Base-by-base conservation (phyloP, 768 basidiomycete genomes). In the Tylopilus plumbeoviolaceoides region DNA sequence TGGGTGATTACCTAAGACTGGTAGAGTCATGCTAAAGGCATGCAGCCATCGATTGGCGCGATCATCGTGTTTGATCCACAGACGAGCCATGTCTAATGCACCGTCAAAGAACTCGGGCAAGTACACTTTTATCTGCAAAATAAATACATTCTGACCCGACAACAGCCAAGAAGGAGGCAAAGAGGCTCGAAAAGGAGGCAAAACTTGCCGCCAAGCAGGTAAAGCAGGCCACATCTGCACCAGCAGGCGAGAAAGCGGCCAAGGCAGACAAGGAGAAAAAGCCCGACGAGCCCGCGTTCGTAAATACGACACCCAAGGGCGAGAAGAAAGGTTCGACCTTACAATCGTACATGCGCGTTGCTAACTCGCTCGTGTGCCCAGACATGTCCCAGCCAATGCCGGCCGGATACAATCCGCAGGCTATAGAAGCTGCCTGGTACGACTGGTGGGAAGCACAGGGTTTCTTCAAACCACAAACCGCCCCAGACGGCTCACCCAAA, bases 361-460 rank as follows among this genome's bases (percentile, higher is more conserved):
- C 49, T 48, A 44, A 63, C 31, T 0, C 27, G 15, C 23, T 21
- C 48, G 27, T 7, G 12, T 31, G 21, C 38, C 27, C 55, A 95
- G 95, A 98, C 72, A 75, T 97, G 51, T 80, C 89, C 2, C 77
- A 84, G 54, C 85, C 91, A 4, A 95, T 99, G 89, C 81, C 89
- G 1, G 77, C 80, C n/a, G 91, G 89, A 4, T 99, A 98, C 73
- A 94, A 98, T 68, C 95, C 97, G 8, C 86, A 90, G 58, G 89
- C 90, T 31, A 89, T 98, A 53, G 95, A 98, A 66, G 78, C 94
- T 0, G 86, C 92, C 2, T 98, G 97, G 92, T 98, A 98, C 62
- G 92, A 95, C 62, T 98, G 97, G 97, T 98, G 95, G 95, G 76
- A 83, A 35, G 79, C 83, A 4, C 79, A 93, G 63, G 95, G 92